Base-by-base conservation (phyloP, 2,329 filamentous ascomycete genomes). In the Fusarium protoensiforme region DNA sequence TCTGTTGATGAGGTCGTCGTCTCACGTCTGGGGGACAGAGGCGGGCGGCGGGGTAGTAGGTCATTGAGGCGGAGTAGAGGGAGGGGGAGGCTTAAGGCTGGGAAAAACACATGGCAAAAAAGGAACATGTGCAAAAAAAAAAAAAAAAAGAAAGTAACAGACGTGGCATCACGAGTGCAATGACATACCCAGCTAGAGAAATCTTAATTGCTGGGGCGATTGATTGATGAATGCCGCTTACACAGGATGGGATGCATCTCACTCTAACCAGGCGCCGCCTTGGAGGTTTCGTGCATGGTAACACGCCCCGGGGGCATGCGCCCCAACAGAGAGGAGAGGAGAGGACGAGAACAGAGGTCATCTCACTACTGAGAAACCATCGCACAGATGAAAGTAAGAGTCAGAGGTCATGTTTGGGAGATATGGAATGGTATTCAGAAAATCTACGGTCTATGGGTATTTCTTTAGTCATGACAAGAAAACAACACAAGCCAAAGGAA, bases 231-330 rank as follows among this genome's bases (percentile, higher is more conserved):
- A 24, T 24, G 7, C 18, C 14, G 58, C 46, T 66, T 67, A 51
- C 38, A 39, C 24, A 20, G 20, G 39, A 20, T 22, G 41, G 41
- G 41, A 24, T 46, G 41, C 41, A 54, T 29, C 24, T 41, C 64
- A 62, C 64, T 27, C 11, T 31, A 27, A 24, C 56, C 64, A 67
- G 64, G 64, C 64, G 39, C 22, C 9, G 24, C 20, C 27, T 35
- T 57, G 11, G 33, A 43, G 20, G 24, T 41, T 67, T 38, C 56
- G 66, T 63, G 64, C 48, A 57, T 36, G 20, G 20, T 56, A 9
- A 67, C n/a, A 57, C 48, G 18, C 6, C 20, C 20, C 20, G 38
- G 35, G 38, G 31, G n/a, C 22, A 6, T 35, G 41, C 24, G 36
- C 51, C 58, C 41, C 16, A 38, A 6, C 36, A 57, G 43, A 24